phyloP scores from a whole-genome alignment of 164 flowering plant species.

The Chloranthus sessilifolius region DNA sequence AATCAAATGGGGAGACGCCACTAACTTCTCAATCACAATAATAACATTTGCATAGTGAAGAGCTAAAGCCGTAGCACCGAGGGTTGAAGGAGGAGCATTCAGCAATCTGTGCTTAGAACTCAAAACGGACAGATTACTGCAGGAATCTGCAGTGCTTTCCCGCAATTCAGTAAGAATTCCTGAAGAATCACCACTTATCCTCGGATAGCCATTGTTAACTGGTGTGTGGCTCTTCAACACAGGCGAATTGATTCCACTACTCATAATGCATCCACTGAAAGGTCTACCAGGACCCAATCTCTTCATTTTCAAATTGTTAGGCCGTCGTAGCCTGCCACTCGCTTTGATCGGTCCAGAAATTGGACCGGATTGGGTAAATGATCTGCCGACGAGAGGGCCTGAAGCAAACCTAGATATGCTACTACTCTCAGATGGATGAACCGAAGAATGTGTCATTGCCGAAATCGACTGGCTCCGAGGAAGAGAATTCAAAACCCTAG shows the following conservation, averaged over 20 bases:
- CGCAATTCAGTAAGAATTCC: constrained; percentile 20
- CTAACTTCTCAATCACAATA: constrained; percentile 73
- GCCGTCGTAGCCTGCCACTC: too few species aligned
- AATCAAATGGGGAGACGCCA: constrained; percentile 78
- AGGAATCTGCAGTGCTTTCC: constrained; percentile 5
- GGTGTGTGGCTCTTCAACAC: constrained; percentile 14
- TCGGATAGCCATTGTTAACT: constrained; percentile 13
- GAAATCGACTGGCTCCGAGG: constrained; percentile 58
- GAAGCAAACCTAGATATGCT: constrained; percentile 50
- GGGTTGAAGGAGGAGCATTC: constrained; percentile 65
- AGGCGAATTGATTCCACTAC: constrained; percentile 24
- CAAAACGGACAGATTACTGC: constrained; percentile 16
- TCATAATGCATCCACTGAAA: constrained; percentile 50
- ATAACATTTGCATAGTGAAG: constrained; percentile 86
- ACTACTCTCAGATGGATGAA: constrained; percentile 49
- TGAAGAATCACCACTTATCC: constrained; percentile 28
- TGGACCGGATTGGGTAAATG: too few species aligned
- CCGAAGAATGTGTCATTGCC: constrained; percentile 39
- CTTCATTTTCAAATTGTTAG: constrained; percentile 25
- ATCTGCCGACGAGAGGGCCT: too few species aligned
- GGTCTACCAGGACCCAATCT: constrained; percentile 41
- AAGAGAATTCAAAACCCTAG: constrained; percentile 21
- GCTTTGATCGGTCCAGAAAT: too few species aligned
- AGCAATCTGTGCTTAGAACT: constrained; percentile 33
- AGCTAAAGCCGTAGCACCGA: constrained; percentile 81